A percentile compares a stretch with the other conserved stretches of the same genome.
phyloP scores from a whole-genome alignment of 2,329 filamentous ascomycete genomes.

The Allantophomopsis cytisporea region DNA sequence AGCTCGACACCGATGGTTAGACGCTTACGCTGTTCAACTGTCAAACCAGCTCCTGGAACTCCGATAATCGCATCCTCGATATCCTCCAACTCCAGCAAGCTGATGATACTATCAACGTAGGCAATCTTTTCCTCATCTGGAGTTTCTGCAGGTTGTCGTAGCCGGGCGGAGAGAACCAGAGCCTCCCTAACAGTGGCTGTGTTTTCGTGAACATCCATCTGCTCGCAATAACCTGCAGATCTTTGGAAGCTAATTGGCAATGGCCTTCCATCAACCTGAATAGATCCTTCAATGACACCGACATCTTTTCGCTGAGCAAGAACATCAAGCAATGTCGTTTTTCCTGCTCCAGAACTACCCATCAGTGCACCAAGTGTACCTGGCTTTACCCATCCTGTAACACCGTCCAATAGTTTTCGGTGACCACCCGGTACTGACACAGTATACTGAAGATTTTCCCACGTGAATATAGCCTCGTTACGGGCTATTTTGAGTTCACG shows the following conservation, averaged over 20 bases:
- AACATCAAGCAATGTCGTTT: conserved; percentile 44
- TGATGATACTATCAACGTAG: conserved; percentile 67
- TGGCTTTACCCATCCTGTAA: conserved; percentile 57
- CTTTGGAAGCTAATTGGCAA: conserved; percentile 77
- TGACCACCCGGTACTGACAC: conserved; percentile 51
- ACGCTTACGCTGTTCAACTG: conserved; percentile 47
- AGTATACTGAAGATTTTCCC: conserved; percentile 71
- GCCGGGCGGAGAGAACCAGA: conserved; percentile 73
- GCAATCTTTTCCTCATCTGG: conserved; percentile 65
- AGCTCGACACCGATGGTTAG: conserved; percentile 48
- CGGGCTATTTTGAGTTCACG: neutral
- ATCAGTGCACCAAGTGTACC: conserved; percentile 53
- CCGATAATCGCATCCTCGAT: conserved; percentile 55
- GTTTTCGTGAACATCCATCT: conserved; percentile 75
- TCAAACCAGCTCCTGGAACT: conserved; percentile 44
- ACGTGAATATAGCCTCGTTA: conserved; percentile 27
- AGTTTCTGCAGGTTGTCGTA: conserved; percentile 67
- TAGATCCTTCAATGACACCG: conserved; percentile 77
- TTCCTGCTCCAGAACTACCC: conserved; percentile 48
- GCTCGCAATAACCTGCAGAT: conserved; percentile 63
- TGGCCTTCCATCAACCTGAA: conserved; percentile 51
- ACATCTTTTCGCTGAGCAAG: conserved; percentile 56
- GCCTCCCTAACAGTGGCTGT: conserved; percentile 78
- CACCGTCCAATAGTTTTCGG: conserved; percentile 49
- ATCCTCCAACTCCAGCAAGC: conserved; percentile 51